phyloP scores from a whole-genome alignment of 2,329 filamentous ascomycete species.

The Chrysosporium queenslandicum region DNA sequence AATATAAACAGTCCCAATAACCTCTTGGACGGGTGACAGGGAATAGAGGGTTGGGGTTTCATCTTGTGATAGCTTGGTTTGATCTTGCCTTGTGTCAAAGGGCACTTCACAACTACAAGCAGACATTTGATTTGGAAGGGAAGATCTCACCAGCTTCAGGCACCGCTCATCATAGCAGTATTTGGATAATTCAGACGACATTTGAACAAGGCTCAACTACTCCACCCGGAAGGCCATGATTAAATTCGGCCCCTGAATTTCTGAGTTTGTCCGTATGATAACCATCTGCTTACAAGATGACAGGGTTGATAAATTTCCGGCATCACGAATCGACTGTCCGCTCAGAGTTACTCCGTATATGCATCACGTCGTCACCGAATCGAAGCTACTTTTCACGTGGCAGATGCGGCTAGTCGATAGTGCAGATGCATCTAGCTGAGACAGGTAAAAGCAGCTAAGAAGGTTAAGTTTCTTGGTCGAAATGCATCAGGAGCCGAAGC shows the following conservation, averaged over 20 bases:
- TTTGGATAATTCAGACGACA: too few relatives aligned
- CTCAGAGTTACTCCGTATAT: neutral
- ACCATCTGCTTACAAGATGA: neutral
- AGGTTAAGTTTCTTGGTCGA: neutral
- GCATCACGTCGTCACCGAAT: neutral
- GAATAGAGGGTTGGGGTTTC: constrained; percentile 1
- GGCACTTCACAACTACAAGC: too few relatives aligned
- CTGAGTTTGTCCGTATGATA: too few relatives aligned
- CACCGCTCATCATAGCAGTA: too few relatives aligned
- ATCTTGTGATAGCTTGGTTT: constrained; percentile 5
- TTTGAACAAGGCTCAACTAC: too few relatives aligned
- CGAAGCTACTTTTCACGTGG: constrained; percentile 11
- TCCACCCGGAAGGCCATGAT: too few relatives aligned
- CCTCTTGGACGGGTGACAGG: neutral
- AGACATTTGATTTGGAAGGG: too few relatives aligned
- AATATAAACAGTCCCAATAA: neutral
- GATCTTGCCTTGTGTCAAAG: neutral
- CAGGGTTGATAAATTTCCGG: neutral
- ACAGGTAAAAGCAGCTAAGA: neutral
- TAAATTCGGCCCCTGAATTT: too few relatives aligned
- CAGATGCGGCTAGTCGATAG: constrained; percentile 8
- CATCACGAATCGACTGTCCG: neutral
- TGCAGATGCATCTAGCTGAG: constrained; percentile 2
- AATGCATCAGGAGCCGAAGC: neutral
- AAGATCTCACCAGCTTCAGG: too few relatives aligned